phyloP scores from a whole-genome alignment of 805 yeast species.

The Saturnispora zaruensis region DNA sequence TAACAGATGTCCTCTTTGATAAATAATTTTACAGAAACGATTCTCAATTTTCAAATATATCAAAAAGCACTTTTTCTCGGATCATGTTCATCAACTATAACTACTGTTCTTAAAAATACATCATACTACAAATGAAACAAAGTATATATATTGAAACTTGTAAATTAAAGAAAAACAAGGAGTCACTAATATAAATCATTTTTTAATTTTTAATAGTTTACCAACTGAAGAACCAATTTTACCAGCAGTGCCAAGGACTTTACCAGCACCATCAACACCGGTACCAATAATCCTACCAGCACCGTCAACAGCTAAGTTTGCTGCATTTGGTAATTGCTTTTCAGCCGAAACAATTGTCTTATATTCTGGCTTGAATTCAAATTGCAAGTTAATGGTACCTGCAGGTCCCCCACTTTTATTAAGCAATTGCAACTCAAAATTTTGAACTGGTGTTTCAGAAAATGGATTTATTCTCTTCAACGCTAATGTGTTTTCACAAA shows the following conservation, averaged over 20 bases:
- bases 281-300: conserved; percentile 39
- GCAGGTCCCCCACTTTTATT: conserved; percentile 45
- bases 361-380: conserved; percentile 65
- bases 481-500: conserved; percentile 57
- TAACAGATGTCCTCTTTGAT: background rate
- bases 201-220: conserved; percentile 24
- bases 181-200: background rate
- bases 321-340: conserved; percentile 32
- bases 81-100: background rate
- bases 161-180: background rate
- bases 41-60: background rate
- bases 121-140: background rate
- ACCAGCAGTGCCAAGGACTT: conserved; percentile 37
- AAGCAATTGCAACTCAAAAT: conserved; percentile 40
- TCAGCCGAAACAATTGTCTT: conserved; percentile 35
- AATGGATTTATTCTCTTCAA: conserved; percentile 56
- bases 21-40: background rate
- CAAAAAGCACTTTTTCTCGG: background rate
- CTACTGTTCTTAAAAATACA: background rate
- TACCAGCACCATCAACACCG: conserved; percentile 33
- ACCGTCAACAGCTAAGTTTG: conserved; percentile 35
- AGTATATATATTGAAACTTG: background rate
- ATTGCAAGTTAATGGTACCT: conserved; percentile 54
- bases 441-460: conserved; percentile 34
- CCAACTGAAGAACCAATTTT: conserved; percentile 38